Conservation (phyloP, 805 yeast species). For the Candida vartiovaarae region DNA sequence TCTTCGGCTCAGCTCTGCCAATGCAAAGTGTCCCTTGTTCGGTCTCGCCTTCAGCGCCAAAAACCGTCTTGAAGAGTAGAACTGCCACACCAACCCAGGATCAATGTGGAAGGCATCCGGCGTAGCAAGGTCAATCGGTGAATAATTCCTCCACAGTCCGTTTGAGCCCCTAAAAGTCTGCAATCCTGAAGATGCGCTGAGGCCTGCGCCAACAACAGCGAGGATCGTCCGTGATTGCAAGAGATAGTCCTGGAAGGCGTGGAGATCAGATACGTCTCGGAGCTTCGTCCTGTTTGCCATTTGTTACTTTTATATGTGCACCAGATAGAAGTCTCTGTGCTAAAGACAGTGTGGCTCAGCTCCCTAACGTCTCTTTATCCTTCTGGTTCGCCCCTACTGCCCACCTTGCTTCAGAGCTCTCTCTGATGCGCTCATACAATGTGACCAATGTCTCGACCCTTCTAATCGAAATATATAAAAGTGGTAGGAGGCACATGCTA, state of each 20-base stretch:
- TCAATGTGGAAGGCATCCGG: slow-evolving; percentile 83
- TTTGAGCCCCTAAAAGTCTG: slow-evolving; percentile 67
- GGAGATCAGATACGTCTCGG: slow-evolving; percentile 5
- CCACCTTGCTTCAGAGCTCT: too few species aligned
- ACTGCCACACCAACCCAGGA: slow-evolving; percentile 89
- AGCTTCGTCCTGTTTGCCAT: background rate
- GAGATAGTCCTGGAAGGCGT: slow-evolving; percentile 43
- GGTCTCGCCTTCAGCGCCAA: slow-evolving; percentile 64
- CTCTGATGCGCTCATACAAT: too few species aligned
- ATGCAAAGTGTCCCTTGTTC: slow-evolving; percentile 64
- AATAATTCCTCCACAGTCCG: slow-evolving; percentile 72
- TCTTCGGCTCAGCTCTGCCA: slow-evolving; percentile 52
- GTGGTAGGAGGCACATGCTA: too few species aligned
- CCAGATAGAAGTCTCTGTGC: too few species aligned
- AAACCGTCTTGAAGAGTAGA: slow-evolving; percentile 63
- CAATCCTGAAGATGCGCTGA: slow-evolving; percentile 71
- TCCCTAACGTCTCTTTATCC: too few species aligned
- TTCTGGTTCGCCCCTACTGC: too few species aligned
- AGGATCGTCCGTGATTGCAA: slow-evolving; percentile 40
- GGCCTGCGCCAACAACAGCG: slow-evolving; percentile 77
- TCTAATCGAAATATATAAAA: too few species aligned
- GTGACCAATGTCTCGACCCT: too few species aligned
- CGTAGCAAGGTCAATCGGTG: slow-evolving; percentile 79
- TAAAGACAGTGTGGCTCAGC: too few species aligned
- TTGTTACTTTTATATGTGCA: too few species aligned